Evolutionary conservation across 2,329 filamentous ascomycete genomes (phyloP).

Genomic region (Fusarium beomiforme): DNA sequence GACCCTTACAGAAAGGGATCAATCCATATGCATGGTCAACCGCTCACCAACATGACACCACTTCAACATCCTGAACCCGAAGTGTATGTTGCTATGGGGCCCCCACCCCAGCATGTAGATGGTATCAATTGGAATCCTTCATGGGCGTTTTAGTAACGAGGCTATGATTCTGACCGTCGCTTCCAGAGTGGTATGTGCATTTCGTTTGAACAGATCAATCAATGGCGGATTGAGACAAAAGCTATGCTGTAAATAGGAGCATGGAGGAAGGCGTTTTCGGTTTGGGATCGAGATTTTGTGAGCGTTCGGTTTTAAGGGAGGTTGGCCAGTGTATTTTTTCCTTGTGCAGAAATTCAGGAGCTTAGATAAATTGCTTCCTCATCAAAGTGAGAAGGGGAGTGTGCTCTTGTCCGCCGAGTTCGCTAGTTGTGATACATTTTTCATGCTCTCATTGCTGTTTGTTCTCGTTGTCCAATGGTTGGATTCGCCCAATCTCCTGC

Average conservation of each 20-base stretch:
- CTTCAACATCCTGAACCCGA: slow-evolving; percentile 18
- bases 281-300: background rate
- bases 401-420: background rate
- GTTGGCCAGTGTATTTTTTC: background rate
- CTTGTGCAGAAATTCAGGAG: slow-evolving; percentile 1
- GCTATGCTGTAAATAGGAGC: background rate
- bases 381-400: background rate
- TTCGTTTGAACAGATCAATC: background rate
- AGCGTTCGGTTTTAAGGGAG: slow-evolving; percentile 11
- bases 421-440: background rate
- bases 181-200: background rate
- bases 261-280: background rate
- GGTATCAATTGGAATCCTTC: slow-evolving; percentile 25
- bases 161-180: background rate
- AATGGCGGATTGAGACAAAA: background rate
- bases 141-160: slow-evolving; percentile 34
- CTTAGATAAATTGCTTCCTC: background rate
- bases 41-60: slow-evolving; percentile 6
- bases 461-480: background rate
- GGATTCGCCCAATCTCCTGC: background rate
- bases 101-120: slow-evolving; percentile 17
- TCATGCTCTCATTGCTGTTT: background rate
- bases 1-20: slow-evolving; percentile 28
- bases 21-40: slow-evolving; percentile 21
- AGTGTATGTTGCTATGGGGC: slow-evolving; percentile 22